These are phyloP conservation scores for Penicillium desertorum DNA, from an alignment of 495 filamentous ascomycete species.

Conservation along the genomic window DNA sequence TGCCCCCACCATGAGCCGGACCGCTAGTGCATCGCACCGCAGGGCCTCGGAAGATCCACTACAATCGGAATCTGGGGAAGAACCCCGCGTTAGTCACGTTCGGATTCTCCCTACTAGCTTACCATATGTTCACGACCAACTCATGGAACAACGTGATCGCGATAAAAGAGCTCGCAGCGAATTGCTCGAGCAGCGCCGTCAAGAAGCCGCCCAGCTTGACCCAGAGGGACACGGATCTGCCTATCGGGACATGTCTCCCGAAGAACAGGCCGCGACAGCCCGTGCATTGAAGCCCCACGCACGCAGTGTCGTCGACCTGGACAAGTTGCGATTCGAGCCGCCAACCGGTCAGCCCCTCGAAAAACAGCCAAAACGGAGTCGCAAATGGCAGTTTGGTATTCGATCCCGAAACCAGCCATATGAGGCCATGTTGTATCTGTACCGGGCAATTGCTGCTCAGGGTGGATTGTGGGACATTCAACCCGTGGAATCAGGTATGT, in stretches of 20 bases:
- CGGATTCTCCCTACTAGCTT: conserved; percentile 87
- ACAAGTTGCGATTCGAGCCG: conserved; percentile 58
- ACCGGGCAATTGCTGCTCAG: conserved; percentile 82
- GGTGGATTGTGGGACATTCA: conserved; percentile 77
- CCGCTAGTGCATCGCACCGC: conserved; percentile 32
- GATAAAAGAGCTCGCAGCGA: conserved; percentile 35
- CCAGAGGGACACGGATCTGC: conserved; percentile 49
- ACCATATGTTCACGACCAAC: conserved; percentile 83
- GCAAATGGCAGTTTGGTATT: conserved; percentile 97
- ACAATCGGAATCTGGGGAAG: conserved; percentile 31
- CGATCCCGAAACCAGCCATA: conserved; percentile 88
- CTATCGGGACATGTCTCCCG: conserved; percentile 53
- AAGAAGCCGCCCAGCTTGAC: conserved; percentile 36
- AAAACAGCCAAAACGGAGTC: conserved; percentile 61
- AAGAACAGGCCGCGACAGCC: conserved; percentile 73
- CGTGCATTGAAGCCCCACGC: conserved; percentile 78
- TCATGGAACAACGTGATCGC: conserved; percentile 70
- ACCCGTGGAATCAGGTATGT: conserved; percentile 43
- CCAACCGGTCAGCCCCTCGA: conserved; percentile 66
- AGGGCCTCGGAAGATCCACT: conserved; percentile 28
- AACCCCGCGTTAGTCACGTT: conserved; percentile 67
- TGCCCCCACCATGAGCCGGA: conserved; percentile 19
- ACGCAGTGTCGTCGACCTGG: conserved; percentile 56
- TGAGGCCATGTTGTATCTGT: conserved; percentile 91
- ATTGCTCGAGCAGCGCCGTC: conserved; percentile 29